Base-by-base conservation (phyloP, 192 early-diverging fungal species). In the Kickxella alabastrina region DNA sequence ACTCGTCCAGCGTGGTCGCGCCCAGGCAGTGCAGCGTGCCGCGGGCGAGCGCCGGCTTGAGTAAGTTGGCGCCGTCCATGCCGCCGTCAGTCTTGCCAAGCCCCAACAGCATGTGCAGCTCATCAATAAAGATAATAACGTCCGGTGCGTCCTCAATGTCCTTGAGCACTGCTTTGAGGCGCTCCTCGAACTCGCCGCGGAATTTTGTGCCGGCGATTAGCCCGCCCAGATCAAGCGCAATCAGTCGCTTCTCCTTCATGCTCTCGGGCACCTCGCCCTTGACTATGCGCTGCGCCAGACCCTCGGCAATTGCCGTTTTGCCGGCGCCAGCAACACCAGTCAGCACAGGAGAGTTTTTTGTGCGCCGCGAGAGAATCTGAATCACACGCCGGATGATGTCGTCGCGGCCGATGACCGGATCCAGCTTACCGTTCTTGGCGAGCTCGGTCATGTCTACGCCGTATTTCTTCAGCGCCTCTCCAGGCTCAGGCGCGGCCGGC, bases 161-260 rank as follows among this genome's bases (percentile, higher is more conserved):
- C 25, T 80, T 77, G 18, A 91, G 71, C 45, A 91, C 75, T 7
- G 78, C 81, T 57, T 91, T 91, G 8, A 91, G 62, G 6, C 88
- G 78, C 49, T 91, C 88, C 57, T 91, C 88, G 46, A 91, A 91
- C 70, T 91, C 88, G 40, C 87, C 87, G 19, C 85, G 80, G 71
- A 62, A 73, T 58, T 81, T 79, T 32, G 74, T 59, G 15, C 77
- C 80, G 19, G 80, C 80, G 12, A 77, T 56, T 12, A 79, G 55
- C 0, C 52, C 79, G 9, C 88, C 88, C 10, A 90, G 63, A 55
- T 90, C 88, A 35, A 90, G 57, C 0, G 88, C 82, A 39, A 90
- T 75, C 18, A 90, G 81, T 10, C 67, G 67, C 56, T 84, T 88
- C 26, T 87, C 79, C 52, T 86, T 84, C 62, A 90, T 87, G 35